Conservation (phyloP, 2,329 filamentous ascomycete genomes). For the Diaporthe batatas region DNA sequence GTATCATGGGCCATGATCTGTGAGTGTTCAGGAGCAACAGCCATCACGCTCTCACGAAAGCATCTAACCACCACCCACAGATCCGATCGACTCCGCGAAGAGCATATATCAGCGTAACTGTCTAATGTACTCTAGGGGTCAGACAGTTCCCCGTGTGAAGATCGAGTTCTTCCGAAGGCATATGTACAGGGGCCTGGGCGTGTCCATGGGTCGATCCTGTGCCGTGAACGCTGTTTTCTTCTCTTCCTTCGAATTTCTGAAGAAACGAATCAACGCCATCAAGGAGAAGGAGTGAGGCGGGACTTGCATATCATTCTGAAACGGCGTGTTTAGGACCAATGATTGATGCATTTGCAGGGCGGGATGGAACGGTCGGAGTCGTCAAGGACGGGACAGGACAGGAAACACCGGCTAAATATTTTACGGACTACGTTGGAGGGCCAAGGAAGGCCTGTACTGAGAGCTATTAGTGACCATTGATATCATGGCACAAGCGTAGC, state of each 20-base stretch:
- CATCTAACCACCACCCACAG: constrained; percentile 50
- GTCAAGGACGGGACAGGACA: constrained; percentile 12
- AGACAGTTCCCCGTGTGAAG: constrained; percentile 75
- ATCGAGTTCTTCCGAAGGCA: constrained; percentile 82
- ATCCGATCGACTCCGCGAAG: constrained; percentile 85
- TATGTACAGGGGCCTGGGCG: constrained; percentile 86
- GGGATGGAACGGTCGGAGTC: constrained; percentile 28
- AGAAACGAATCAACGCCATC: constrained; percentile 73
- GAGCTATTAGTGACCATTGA: constrained; percentile 20
- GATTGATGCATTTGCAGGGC: constrained; percentile 19
- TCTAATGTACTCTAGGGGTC: constrained; percentile 76
- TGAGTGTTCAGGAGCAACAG: constrained; percentile 56
- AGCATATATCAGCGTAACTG: constrained; percentile 88
- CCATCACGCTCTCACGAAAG: neutral
- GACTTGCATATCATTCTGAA: neutral
- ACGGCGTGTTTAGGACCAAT: neutral
- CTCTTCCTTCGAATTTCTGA: constrained; percentile 86
- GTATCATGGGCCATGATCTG: constrained; percentile 85
- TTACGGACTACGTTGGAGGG: constrained; percentile 24
- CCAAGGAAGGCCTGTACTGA: constrained; percentile 5
- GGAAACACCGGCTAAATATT: constrained; percentile 17
- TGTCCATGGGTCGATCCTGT: constrained; percentile 86
- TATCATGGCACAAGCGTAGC: neutral
- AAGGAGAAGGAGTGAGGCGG: constrained; percentile 55
- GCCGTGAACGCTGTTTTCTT: constrained; percentile 92